These are phyloP conservation scores for Favolaschia claudopus DNA, from an alignment of 768 basidiomycete species.

Conservation along the genomic window DNA sequence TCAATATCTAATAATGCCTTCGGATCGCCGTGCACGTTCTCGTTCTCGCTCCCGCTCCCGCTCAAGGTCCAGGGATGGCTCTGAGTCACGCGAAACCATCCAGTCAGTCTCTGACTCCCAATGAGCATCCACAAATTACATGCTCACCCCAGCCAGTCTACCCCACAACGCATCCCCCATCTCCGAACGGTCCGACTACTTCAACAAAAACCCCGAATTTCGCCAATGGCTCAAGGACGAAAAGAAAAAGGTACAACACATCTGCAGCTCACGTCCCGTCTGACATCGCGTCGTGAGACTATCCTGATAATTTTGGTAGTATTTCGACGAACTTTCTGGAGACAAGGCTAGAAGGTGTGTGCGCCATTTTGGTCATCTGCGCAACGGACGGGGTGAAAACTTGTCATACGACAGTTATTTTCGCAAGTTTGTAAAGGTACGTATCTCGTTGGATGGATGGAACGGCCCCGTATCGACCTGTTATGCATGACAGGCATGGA, in stretches of 20 bases:
- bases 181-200: constrained; percentile 81
- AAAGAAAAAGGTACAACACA: constrained; percentile 50
- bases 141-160: constrained; percentile 32
- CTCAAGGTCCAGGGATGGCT: constrained; percentile 43
- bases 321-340: constrained; percentile 85
- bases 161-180: constrained; percentile 69
- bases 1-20: no score
- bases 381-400: constrained; percentile 34
- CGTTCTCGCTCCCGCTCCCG: constrained; percentile 42
- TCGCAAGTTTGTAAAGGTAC: constrained; percentile 88
- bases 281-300: constrained; percentile 1
- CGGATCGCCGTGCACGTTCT: constrained; percentile 44
- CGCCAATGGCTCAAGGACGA: constrained; percentile 84
- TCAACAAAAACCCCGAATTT: constrained; percentile 88
- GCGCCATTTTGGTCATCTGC: constrained; percentile 33
- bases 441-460: constrained; percentile 17
- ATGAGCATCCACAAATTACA: background rate
- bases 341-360: constrained; percentile 78
- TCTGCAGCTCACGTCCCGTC: background rate
- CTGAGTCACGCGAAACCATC: constrained; percentile 50
- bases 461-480: background rate
- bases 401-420: constrained; percentile 72
- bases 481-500: constrained; percentile 68
- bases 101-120: background rate
- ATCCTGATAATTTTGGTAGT: constrained; percentile 50